These are phyloP conservation scores for Aspergillus fumigatus DNA, from an alignment of 2,329 filamentous ascomycete genomes.

Conservation along the genomic window DNA sequence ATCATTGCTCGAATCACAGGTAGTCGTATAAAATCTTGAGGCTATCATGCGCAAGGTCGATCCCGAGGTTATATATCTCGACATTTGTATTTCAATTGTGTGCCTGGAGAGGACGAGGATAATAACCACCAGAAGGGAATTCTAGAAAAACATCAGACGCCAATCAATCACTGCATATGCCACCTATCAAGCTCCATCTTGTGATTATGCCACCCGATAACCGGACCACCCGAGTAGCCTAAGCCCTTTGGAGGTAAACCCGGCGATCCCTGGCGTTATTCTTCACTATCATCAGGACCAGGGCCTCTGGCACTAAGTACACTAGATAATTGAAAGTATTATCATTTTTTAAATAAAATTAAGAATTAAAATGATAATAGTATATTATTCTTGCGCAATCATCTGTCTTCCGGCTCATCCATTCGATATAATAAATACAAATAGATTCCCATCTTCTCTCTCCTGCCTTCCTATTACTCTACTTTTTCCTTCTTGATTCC, in stretches of 20 bases:
- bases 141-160: background rate
- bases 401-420: background rate
- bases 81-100: background rate
- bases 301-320: background rate
- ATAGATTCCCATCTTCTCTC: background rate
- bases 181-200: too few relatives aligned
- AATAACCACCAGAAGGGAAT: background rate
- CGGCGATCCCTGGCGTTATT: background rate
- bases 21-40: background rate
- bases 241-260: background rate
- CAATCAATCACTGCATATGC: background rate
- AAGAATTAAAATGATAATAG: background rate
- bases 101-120: background rate
- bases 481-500: background rate
- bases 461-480: background rate
- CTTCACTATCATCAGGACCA: background rate
- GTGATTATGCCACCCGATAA: background rate
- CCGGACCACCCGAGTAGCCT: background rate
- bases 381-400: background rate
- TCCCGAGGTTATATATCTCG: background rate
- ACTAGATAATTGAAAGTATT: background rate
- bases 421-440: background rate
- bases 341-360: background rate
- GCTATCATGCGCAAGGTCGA: background rate
- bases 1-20: background rate